Evolutionary conservation across 306 rosid species (phyloP).

Genomic region (Herpetospermum pedunculosum): DNA sequence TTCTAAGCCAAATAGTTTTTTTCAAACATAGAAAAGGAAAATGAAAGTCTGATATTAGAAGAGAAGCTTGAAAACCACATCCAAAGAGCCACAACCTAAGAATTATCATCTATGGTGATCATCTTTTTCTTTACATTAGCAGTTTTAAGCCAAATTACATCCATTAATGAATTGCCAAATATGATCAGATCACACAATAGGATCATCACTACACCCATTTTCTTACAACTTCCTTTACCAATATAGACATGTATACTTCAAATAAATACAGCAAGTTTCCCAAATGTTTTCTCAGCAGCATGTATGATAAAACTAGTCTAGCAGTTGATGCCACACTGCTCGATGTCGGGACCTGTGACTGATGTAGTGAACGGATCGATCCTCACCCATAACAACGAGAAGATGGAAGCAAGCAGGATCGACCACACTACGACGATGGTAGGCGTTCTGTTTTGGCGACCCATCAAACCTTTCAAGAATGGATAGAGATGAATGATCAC

Average conservation of each 20-base stretch:
- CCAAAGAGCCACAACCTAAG: neutral
- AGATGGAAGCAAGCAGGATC: conserved; percentile 80
- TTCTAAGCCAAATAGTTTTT: too few relatives aligned
- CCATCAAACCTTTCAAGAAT: conserved; percentile 98
- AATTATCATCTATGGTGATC: neutral
- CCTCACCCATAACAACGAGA: conserved; percentile 85
- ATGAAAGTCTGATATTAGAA: too few relatives aligned
- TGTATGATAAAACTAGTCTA: conserved; percentile 19
- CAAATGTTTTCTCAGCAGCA: neutral
- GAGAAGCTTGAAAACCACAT: too few relatives aligned
- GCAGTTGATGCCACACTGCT: conserved; percentile 93
- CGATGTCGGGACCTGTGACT: conserved; percentile 76
- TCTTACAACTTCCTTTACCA: neutral
- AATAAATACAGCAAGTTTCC: neutral
- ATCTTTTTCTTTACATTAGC: neutral
- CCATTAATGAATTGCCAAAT: neutral
- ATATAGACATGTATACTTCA: conserved; percentile 5
- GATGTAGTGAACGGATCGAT: conserved; percentile 76
- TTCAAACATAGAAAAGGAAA: too few relatives aligned
- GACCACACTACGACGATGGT: conserved; percentile 95
- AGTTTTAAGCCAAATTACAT: neutral
- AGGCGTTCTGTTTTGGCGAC: conserved; percentile 90
- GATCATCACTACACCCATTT: neutral
- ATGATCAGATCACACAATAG: too few relatives aligned
- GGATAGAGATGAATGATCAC: conserved; percentile 91